Conservation (phyloP, 495 filamentous ascomycete species). For the Podospora pseudoanserina region DNA sequence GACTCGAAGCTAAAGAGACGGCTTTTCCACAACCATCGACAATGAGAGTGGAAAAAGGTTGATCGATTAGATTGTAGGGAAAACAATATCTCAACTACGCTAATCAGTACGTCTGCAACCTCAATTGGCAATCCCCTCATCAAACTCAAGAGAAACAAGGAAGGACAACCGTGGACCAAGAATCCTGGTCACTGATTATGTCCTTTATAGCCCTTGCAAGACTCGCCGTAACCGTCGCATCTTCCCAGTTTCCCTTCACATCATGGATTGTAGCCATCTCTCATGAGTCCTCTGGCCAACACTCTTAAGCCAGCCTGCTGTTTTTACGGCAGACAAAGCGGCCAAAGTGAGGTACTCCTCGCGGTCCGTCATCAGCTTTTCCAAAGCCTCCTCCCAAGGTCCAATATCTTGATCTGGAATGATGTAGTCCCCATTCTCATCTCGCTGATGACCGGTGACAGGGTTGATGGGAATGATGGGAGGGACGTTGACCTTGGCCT, state of each 20-base stretch:
- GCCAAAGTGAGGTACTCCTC: constrained; percentile 21
- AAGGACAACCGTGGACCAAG: too few relatives aligned
- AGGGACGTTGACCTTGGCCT: constrained; percentile 31
- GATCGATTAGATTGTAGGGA: background rate
- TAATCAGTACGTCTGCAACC: too few relatives aligned
- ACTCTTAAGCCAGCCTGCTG: constrained; percentile 23
- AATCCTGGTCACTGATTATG: too few relatives aligned
- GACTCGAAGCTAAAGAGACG: background rate
- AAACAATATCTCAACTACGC: background rate
- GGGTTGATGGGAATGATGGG: constrained; percentile 30
- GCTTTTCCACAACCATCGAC: too few relatives aligned
- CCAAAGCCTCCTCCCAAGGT: constrained; percentile 22
- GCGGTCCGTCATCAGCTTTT: constrained; percentile 22
- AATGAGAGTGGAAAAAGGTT: background rate
- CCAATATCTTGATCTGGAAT: constrained; percentile 28
- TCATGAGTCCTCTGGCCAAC: constrained; percentile 25
- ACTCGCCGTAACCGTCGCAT: too few relatives aligned
- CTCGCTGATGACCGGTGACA: constrained; percentile 23
- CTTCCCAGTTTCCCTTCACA: background rate
- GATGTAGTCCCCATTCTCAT: constrained; percentile 27
- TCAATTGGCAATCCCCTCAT: too few relatives aligned
- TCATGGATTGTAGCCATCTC: constrained; percentile 32
- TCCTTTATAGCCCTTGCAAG: too few relatives aligned
- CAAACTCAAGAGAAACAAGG: too few relatives aligned
- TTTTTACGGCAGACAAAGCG: constrained; percentile 13